These are phyloP conservation scores for Aspergillus eucalypticola DNA, from an alignment of 2,329 filamentous ascomycete genomes.

Conservation along the genomic window DNA sequence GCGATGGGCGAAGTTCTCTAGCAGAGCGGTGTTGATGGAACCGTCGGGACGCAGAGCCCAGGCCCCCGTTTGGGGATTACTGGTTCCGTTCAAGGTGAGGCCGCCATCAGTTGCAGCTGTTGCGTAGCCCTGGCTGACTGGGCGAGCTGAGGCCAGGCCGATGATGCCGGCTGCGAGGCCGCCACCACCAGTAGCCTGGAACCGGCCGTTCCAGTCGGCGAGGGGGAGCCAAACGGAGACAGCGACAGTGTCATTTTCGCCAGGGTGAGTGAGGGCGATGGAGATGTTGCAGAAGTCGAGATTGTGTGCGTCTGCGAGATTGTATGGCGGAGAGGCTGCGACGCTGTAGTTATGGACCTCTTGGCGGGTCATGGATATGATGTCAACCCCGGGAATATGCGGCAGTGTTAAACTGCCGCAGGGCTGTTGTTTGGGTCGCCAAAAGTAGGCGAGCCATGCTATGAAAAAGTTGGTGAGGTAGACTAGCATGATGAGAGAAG, in stretches of 20 bases:
- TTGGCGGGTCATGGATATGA: background rate
- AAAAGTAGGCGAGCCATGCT: background rate
- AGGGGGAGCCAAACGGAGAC: conserved; percentile 7
- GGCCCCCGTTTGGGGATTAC: background rate
- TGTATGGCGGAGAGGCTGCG: background rate
- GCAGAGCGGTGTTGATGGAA: conserved; percentile 1
- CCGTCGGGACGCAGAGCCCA: background rate
- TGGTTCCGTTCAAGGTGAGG: background rate
- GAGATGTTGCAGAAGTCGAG: conserved; percentile 11
- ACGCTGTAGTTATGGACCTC: background rate
- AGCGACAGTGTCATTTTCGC: conserved; percentile 1
- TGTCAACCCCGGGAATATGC: background rate
- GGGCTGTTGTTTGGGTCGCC: background rate
- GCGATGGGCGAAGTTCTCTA: conserved; percentile 4
- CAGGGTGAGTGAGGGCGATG: conserved; percentile 7
- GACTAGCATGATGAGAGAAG: background rate
- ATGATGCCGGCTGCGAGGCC: conserved; percentile 8
- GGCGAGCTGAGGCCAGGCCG: background rate
- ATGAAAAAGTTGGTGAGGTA: background rate
- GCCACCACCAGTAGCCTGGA: conserved; percentile 12
- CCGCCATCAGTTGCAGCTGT: background rate
- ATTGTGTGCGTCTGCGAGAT: background rate
- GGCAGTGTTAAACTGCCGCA: background rate
- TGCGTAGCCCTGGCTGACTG: conserved; percentile 2
- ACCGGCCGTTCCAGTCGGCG: conserved; percentile 9